Evolutionary conservation across 2,329 filamentous ascomycete genomes (phyloP).

Genomic region (Claviceps humidiphila): DNA sequence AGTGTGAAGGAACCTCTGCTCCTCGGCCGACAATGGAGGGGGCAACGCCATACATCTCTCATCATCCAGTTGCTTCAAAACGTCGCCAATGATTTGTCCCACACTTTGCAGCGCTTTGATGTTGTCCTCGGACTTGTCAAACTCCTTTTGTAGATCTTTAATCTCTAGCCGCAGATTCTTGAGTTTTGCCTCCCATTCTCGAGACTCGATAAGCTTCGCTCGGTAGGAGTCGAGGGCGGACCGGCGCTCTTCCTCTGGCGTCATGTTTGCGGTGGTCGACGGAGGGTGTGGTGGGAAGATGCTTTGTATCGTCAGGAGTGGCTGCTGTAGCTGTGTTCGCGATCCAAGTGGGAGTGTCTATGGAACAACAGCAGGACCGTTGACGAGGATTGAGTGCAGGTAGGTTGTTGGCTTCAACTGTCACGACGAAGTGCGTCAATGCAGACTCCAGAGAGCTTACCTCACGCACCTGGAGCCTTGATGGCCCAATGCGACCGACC

Average conservation of each 20-base stretch:
- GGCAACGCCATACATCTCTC: constrained; percentile 66
- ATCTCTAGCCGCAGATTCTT: constrained; percentile 90
- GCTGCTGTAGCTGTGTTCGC: background rate
- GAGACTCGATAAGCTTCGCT: constrained; percentile 74
- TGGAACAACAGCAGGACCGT: background rate
- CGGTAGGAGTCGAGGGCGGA: constrained; percentile 69
- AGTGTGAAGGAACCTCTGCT: background rate
- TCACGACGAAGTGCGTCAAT: background rate
- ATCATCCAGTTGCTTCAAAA: constrained; percentile 95
- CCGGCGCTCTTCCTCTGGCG: constrained; percentile 45
- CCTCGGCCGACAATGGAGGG: background rate
- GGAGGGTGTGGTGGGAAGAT: background rate
- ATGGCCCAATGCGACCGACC: constrained; percentile 4
- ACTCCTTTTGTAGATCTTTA: constrained; percentile 88
- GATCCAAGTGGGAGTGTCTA: background rate
- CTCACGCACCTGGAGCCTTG: constrained; percentile 27
- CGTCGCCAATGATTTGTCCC: constrained; percentile 97
- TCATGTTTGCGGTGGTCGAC: constrained; percentile 24
- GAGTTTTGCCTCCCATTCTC: constrained; percentile 97
- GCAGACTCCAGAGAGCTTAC: constrained; percentile 21
- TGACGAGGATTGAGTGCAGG: background rate
- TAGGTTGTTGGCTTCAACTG: constrained; percentile 2
- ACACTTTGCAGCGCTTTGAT: constrained; percentile 99
- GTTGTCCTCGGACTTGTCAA: constrained; percentile 95
- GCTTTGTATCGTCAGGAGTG: no score